Base-by-base conservation (phyloP, 345 rosid species). In the Garcia nutans region DNA sequence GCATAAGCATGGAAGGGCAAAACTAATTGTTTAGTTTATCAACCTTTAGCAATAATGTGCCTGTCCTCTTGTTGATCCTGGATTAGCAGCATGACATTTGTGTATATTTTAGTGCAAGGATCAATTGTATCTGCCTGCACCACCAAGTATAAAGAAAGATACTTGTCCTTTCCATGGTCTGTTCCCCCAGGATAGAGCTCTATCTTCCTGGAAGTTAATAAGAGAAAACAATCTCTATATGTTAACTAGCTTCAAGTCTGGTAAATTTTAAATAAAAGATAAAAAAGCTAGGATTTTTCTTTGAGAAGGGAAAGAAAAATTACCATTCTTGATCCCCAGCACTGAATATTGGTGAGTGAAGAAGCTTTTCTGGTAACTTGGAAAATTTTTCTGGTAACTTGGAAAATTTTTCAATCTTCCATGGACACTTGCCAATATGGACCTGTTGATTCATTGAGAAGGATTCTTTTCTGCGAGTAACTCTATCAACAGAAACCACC, bases 401-500 rank as follows among this genome's bases (percentile, higher is more conserved):
- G 0, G 86, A 78, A 57, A 84, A 86, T 78, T 72, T 79, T 10
- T 78, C 77, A 23, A 88, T 72, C 79, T 66, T 79, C 91, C 91
- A 88, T 22, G 59, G 26, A 70, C 74, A 58, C 47, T 74, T 82
- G 54, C 57, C 42, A 12, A 54, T 12, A 16, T n/a, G 2, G 33
- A 69, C 6, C 17, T 79, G 80, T 41, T 81, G 78, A 2, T 72
- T 2, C 84, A 83, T 70, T 12, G 64, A 71, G 50, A 88, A 70
- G 58, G 75, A 68, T 74, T 88, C 87, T 73, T 79, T 84, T 62
- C 61, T 80, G n/a, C 82, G 79, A 0, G 73, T 58, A 73, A 77
- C 74, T 47, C 68, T 80, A 16, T 73, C 7, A 16, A 83, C 86
- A 44, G 82, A 83, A 7, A 88, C 86, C 62, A 88, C 84, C 68